Percentiles rank a stretch among this genome's conserved stretches.
phyloP scores from a whole-genome alignment of 2,329 filamentous ascomycete species.

The Paraphaeosphaeria minitans region DNA sequence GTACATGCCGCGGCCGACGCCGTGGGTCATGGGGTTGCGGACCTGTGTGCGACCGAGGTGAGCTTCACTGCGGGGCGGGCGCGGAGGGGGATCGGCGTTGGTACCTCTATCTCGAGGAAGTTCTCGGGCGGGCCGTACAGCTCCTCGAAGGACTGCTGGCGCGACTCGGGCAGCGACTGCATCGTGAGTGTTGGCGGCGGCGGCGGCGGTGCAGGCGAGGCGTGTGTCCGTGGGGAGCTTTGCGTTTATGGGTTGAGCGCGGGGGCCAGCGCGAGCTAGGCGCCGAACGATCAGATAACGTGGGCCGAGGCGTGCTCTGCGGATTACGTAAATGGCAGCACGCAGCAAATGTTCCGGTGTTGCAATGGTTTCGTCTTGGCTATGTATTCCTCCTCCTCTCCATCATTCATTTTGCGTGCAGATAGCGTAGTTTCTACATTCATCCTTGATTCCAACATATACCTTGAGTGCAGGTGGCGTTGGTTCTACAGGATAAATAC shows the following conservation, averaged over 20 bases:
- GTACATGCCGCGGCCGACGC: conserved; percentile 95
- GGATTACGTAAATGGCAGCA: conserved; percentile 1
- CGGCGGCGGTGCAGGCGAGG: conserved; percentile 4
- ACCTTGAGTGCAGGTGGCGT: no score
- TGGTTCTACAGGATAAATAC: no score
- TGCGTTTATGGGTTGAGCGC: neutral
- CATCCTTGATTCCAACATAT: no score
- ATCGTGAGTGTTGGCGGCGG: conserved; percentile 44
- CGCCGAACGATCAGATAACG: neutral
- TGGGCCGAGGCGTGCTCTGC: conserved; percentile 2
- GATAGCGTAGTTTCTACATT: no score
- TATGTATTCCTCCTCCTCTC: neutral
- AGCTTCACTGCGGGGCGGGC: conserved; percentile 19
- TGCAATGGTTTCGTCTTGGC: neutral
- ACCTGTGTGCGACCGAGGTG: conserved; percentile 62
- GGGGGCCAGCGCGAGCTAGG: conserved; percentile 1
- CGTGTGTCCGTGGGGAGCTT: neutral
- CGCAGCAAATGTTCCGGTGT: neutral
- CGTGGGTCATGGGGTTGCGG: conserved; percentile 90
- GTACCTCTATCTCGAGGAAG: conserved; percentile 95
- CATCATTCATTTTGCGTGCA: no score
- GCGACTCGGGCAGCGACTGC: conserved; percentile 70
- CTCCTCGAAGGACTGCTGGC: conserved; percentile 96
- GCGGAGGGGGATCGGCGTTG: conserved; percentile 11
- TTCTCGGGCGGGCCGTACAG: conserved; percentile 99